Evolutionary conservation across 2,329 filamentous ascomycete species (phyloP).

Genomic region (Alternaria sp.): DNA sequence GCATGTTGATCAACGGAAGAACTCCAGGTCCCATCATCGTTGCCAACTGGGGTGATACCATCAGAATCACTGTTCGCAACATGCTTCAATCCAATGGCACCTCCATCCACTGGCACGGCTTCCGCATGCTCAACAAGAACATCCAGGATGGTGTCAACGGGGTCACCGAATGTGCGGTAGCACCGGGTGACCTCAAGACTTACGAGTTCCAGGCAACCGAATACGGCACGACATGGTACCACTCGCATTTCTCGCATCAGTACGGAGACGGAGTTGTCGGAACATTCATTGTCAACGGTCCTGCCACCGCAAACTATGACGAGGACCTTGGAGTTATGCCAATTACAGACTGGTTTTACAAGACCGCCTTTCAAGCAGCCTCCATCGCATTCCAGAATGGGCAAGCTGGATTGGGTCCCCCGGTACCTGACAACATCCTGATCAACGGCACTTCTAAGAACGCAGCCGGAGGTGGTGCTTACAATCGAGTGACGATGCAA

Average conservation of each 20-base stretch:
- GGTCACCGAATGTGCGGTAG: constrained; percentile 50
- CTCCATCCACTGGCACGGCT: constrained; percentile 68
- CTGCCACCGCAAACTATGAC: constrained; percentile 41
- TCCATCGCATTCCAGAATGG: constrained; percentile 29
- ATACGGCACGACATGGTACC: constrained; percentile 48
- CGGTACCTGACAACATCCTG: constrained; percentile 53
- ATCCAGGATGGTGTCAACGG: constrained; percentile 62
- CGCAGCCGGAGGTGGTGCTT: constrained; percentile 47
- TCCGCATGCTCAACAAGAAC: constrained; percentile 63
- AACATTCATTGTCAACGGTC: constrained; percentile 37
- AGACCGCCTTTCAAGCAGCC: constrained; percentile 39
- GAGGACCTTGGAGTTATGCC: constrained; percentile 35
- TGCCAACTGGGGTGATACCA: constrained; percentile 53
- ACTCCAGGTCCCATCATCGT: constrained; percentile 68
- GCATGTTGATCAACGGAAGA: constrained; percentile 54
- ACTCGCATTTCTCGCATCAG: constrained; percentile 52
- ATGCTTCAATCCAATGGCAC: constrained; percentile 63
- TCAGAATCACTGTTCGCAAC: constrained; percentile 60
- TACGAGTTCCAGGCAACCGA: constrained; percentile 40
- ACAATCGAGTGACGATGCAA: constrained; percentile 36
- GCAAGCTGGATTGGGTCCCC: constrained; percentile 31
- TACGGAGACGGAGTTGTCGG: constrained; percentile 53
- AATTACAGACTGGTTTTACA: constrained; percentile 53
- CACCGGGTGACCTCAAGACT: constrained; percentile 56
- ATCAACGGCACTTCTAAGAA: constrained; percentile 64